Evolutionary conservation across 305 asterid species (phyloP), one percentile per base, ranked within the genome.

Genomic region (Plantago lanceolata): DNA sequence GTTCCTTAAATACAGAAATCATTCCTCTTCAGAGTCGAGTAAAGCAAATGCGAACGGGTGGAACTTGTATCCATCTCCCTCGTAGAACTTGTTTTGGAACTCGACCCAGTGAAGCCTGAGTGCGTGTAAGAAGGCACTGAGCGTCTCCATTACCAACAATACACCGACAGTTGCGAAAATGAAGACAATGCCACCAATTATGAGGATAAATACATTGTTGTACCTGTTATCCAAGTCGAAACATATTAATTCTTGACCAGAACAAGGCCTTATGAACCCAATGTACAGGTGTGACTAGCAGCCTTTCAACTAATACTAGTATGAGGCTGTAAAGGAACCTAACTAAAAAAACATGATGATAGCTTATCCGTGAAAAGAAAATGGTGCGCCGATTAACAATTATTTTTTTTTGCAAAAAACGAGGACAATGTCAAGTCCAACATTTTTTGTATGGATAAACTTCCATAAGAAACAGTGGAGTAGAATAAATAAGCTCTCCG

Each of bases 51-150:
- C 68, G 76, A 85, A 90, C 0, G 97, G 96, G 18, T 47, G 62
- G 68, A 88, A 90, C 77, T 85, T 84, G 88, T 88, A 90, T 52
- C 97, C 97, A 61, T 90, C 97, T 55, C 97, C 97, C 76, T 88
- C 96, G 16, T 90, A 90, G 57, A 90, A 90, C 85, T 88, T 90
- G 72, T 88, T 90, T 62, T 90, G 97, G 75, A 77, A 90, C 83
- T 90, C 97, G 66, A 90, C 96, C 97, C 97, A 90, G 61, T 88
- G 97, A 73, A 90, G 97, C 64, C 96, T 82, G 65, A 90, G 74
- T 0, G 97, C 97, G 40, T 90, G 97, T 72, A 90, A 79, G 84
- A 90, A 90, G 68, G 97, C 96, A 52, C 97, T 90, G 37, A 90
- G 88, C 19, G 97, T 90, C 73, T 90, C 97, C 97, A 90, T 90